phyloP scores from a whole-genome alignment of 2,329 filamentous ascomycete species.

The Aspergillus jensenii region DNA sequence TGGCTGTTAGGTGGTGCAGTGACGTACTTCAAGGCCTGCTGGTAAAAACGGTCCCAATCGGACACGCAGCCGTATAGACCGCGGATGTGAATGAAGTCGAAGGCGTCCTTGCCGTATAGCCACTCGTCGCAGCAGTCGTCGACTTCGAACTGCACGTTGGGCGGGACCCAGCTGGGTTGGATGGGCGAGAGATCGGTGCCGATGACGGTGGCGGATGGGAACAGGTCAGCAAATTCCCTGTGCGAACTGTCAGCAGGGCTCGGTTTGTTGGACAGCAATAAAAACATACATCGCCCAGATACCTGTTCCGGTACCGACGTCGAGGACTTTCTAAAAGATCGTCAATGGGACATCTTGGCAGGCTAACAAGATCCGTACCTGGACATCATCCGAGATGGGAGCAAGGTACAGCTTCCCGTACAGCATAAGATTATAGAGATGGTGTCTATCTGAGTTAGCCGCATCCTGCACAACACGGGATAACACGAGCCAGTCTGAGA shows the following conservation, averaged over 20 bases:
- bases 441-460: conserved; percentile 30
- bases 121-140: conserved; percentile 42
- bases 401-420: conserved; percentile 29
- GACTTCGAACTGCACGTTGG: conserved; percentile 49
- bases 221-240: conserved; percentile 33
- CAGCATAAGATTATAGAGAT: conserved; percentile 38
- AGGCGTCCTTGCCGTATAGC: conserved; percentile 35
- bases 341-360: not conserved
- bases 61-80: conserved; percentile 46
- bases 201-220: conserved; percentile 42
- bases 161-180: conserved; percentile 47
- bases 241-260: not conserved
- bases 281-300: conserved; percentile 20
- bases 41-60: conserved; percentile 45
- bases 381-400: conserved; percentile 17
- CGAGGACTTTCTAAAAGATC: conserved; percentile 17
- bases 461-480: no score
- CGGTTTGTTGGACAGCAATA: not conserved
- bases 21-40: conserved; percentile 24
- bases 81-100: conserved; percentile 49
- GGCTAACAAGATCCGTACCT: not conserved
- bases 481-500: no score
- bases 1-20: no score
- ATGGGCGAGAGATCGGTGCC: conserved; percentile 52
- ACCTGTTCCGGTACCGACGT: conserved; percentile 23